Conservation (phyloP, 2,329 filamentous ascomycete genomes). For the Penicillium fuscoglaucum region DNA sequence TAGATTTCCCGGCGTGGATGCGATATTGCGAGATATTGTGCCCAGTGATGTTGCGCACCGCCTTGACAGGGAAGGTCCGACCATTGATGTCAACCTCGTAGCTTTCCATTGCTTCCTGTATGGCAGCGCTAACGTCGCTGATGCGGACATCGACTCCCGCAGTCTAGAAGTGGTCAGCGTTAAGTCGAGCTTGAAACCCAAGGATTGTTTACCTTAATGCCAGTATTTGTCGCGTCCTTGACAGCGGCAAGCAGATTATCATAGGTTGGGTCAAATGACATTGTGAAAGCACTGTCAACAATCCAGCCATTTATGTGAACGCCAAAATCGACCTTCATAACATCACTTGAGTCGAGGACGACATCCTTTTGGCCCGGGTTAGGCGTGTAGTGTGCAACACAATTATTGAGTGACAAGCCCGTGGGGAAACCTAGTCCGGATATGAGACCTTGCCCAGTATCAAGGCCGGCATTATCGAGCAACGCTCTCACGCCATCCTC, state of each 20-base stretch:
- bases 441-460: constrained; percentile 52
- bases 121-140: constrained; percentile 56
- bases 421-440: constrained; percentile 59
- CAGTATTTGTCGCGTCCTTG: constrained; percentile 63
- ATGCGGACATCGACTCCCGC: constrained; percentile 59
- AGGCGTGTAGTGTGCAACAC: constrained; percentile 58
- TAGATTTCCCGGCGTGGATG: constrained; percentile 58
- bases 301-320: constrained; percentile 79
- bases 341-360: constrained; percentile 69
- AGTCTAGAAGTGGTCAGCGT: constrained; percentile 34
- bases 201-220: constrained; percentile 40
- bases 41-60: constrained; percentile 56
- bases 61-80: constrained; percentile 55
- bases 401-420: constrained; percentile 55
- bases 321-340: constrained; percentile 81
- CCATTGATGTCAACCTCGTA: constrained; percentile 59
- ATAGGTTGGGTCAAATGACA: constrained; percentile 73
- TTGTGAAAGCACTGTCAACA: constrained; percentile 78
- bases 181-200: not conserved
- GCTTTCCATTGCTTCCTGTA: constrained; percentile 64
- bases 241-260: constrained; percentile 73
- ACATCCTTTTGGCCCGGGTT: constrained; percentile 66
- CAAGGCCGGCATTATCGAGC: constrained; percentile 53
- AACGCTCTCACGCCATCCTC: constrained; percentile 57
- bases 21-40: constrained; percentile 57